Evolutionary conservation across 345 rosid genomes (phyloP).

Genomic region (Rhizophora apiculata): DNA sequence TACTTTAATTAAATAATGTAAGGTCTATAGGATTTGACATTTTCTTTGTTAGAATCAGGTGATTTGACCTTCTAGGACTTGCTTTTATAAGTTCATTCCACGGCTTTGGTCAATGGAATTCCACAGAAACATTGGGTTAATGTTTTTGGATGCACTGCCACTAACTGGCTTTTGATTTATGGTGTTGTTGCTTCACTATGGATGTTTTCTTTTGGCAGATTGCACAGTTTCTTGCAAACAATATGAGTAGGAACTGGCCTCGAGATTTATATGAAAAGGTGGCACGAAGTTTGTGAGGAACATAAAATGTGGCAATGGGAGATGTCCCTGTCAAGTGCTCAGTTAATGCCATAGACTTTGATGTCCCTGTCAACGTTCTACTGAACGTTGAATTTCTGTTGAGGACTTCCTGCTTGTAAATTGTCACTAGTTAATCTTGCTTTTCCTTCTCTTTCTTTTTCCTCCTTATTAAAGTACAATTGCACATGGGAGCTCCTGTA

Average conservation of each 20-base stretch:
- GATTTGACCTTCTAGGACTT: no score
- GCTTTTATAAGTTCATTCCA: no score
- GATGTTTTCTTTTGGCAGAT: constrained; percentile 42
- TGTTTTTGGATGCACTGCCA: background rate
- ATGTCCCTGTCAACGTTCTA: background rate
- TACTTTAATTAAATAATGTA: background rate
- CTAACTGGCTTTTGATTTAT: background rate
- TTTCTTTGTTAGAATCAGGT: background rate
- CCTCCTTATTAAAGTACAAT: no score
- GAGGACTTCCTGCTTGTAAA: background rate
- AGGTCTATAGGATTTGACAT: no score
- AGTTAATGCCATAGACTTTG: background rate
- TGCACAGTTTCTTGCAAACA: constrained; percentile 80
- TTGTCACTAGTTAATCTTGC: no score
- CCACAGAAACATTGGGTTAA: background rate
- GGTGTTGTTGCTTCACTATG: no score
- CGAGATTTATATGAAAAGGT: constrained; percentile 81
- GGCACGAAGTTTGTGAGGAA: constrained; percentile 64
- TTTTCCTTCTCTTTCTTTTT: no score
- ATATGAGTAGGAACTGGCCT: constrained; percentile 82
- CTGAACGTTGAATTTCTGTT: background rate
- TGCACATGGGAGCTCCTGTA: no score
- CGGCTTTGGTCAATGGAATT: background rate
- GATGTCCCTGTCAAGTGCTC: background rate
- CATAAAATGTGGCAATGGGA: background rate